phyloP scores from a whole-genome alignment of 78 protist species.

The Trichosphaerium sp. region DNA sequence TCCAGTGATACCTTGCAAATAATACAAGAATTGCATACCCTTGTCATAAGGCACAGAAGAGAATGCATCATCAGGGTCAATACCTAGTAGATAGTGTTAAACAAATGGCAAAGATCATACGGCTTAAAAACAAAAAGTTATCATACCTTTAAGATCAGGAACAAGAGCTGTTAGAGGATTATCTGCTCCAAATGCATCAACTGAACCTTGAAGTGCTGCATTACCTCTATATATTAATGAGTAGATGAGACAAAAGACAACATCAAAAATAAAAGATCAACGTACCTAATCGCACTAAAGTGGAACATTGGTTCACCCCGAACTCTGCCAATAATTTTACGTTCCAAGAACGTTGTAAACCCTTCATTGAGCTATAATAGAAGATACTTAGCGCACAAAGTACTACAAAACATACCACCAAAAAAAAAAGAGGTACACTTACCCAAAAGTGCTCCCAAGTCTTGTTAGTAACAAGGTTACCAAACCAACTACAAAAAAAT shows the following conservation, averaged over 20 bases:
- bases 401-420: constrained; percentile 20
- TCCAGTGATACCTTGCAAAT: constrained; percentile 58
- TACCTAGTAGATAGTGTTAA: constrained; percentile 3
- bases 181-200: constrained; percentile 19
- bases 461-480: constrained; percentile 60
- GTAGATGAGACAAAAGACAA: background rate
- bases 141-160: background rate
- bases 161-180: constrained; percentile 43
- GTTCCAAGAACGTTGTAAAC: constrained; percentile 61
- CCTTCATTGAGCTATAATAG: constrained; percentile 26
- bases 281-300: constrained; percentile 44
- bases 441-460: constrained; percentile 61
- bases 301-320: constrained; percentile 28
- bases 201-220: constrained; percentile 8
- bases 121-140: background rate
- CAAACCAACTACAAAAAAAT: constrained; percentile 19
- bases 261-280: constrained; percentile 24
- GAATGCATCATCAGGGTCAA: constrained; percentile 77
- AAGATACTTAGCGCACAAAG: background rate
- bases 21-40: constrained; percentile 58
- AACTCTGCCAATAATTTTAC: constrained; percentile 44
- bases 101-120: constrained; percentile 6
- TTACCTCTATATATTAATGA: background rate
- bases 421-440: background rate
- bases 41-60: constrained; percentile 73